A percentile compares a stretch with the other conserved stretches of the same genome.
Conservation (phyloP, 768 basidiomycete species). For the Psilocybe azurescens region DNA sequence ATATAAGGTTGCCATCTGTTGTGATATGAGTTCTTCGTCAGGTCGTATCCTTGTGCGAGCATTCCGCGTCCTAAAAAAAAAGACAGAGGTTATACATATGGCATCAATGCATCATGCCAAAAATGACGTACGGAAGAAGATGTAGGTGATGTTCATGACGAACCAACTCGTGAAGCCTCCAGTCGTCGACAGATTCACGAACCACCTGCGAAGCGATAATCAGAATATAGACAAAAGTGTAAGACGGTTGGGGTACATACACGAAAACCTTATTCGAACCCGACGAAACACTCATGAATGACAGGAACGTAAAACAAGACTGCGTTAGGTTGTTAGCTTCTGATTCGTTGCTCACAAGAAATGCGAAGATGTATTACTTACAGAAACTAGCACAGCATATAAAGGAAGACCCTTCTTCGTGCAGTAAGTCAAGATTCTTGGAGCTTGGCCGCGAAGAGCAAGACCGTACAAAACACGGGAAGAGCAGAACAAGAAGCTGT, state of each 20-base stretch:
- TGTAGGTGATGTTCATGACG: constrained; percentile 72
- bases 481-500: constrained; percentile 63
- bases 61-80: constrained; percentile 57
- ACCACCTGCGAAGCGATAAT: constrained; percentile 50
- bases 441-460: constrained; percentile 56
- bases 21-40: constrained; percentile 65
- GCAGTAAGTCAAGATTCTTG: constrained; percentile 45
- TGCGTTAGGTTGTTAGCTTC: constrained; percentile 17
- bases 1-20: constrained; percentile 69
- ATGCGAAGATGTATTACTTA: constrained; percentile 24
- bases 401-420: constrained; percentile 56
- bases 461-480: constrained; percentile 60
- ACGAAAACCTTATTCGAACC: constrained; percentile 63
- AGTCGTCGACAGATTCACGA: constrained; percentile 70
- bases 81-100: not conserved
- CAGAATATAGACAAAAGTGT: not conserved
- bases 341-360: not conserved
- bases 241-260: constrained; percentile 31
- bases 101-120: not conserved
- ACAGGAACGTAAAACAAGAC: constrained; percentile 49
- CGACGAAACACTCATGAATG: constrained; percentile 71
- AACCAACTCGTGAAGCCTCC: constrained; percentile 75
- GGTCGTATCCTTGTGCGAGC: constrained; percentile 67
- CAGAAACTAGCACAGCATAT: constrained; percentile 39
- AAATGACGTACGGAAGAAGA: constrained; percentile 63